Conservation (phyloP, 257 asterid genomes). For the Solanum dulcamara region DNA sequence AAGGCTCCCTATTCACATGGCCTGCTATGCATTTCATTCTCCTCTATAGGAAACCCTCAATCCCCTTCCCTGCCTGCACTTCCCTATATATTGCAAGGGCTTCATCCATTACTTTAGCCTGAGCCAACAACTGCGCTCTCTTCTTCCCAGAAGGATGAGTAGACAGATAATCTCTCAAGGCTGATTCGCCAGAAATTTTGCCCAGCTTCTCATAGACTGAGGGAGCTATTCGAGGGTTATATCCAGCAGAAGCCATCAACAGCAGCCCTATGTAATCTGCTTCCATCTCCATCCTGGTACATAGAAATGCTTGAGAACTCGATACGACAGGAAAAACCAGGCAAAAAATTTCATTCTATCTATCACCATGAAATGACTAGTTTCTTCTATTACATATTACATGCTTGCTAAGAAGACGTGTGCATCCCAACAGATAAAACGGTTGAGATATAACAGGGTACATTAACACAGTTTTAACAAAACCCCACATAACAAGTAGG, state of each 20-base stretch:
- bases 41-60: conserved; percentile 57
- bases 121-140: conserved; percentile 60
- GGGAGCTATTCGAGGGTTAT: conserved; percentile 85
- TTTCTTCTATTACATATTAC: neutral
- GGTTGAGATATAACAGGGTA: neutral
- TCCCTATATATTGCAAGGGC: conserved; percentile 58
- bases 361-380: neutral
- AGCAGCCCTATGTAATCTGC: conserved; percentile 85
- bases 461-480: neutral
- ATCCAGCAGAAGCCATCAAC: conserved; percentile 72
- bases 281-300: conserved; percentile 87
- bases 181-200: conserved; percentile 38
- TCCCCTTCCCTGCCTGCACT: conserved; percentile 40
- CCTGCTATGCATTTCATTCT: neutral
- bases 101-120: conserved; percentile 89
- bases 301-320: neutral
- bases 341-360: neutral
- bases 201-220: conserved; percentile 75
- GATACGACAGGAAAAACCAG: neutral
- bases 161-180: conserved; percentile 53
- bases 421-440: neutral
- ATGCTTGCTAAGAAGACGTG: neutral
- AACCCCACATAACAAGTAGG: neutral
- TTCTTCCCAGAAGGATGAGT: conserved; percentile 93
- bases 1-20: neutral